A percentile compares a stretch with the other conserved stretches of the same genome.
Conservation (phyloP, 371 early-diverging fungal genomes). For the Lichtheimia ornata region DNA sequence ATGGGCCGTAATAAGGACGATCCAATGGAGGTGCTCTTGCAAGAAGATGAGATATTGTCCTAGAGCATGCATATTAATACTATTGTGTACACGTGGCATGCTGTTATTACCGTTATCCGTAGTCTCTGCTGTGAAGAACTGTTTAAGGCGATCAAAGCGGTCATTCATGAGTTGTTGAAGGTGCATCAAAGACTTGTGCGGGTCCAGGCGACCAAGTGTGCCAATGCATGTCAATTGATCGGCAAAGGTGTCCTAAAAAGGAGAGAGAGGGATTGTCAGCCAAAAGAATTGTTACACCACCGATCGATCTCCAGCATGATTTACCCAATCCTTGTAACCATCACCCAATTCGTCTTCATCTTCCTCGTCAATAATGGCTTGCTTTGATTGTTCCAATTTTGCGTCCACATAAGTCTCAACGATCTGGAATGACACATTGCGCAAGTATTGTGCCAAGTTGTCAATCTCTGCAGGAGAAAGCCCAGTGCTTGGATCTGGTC, state of each 20-base stretch:
- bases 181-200: slow-evolving; percentile 48
- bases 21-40: slow-evolving; percentile 79
- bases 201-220: slow-evolving; percentile 63
- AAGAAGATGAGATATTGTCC: slow-evolving; percentile 17
- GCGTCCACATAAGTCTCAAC: slow-evolving; percentile 70
- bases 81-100: no score
- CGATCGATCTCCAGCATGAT: background rate
- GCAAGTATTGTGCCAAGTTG: slow-evolving; percentile 53
- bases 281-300: background rate
- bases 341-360: slow-evolving; percentile 62
- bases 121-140: slow-evolving; percentile 22
- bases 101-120: background rate
- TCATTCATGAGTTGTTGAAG: slow-evolving; percentile 55
- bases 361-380: slow-evolving; percentile 54
- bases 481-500: slow-evolving; percentile 10
- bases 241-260: slow-evolving; percentile 60
- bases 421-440: slow-evolving; percentile 56
- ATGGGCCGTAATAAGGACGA: slow-evolving; percentile 67
- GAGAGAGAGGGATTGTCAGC: no score
- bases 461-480: slow-evolving; percentile 17
- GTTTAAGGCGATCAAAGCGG: slow-evolving; percentile 50
- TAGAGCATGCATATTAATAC: background rate
- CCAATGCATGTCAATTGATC: slow-evolving; percentile 77
- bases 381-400: slow-evolving; percentile 62
- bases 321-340: slow-evolving; percentile 68